Percentiles rank a stretch among this genome's conserved stretches.
Evolutionary conservation across 108 stramenopile genomes (phyloP).

Genomic region (Conticribra guillardii): DNA sequence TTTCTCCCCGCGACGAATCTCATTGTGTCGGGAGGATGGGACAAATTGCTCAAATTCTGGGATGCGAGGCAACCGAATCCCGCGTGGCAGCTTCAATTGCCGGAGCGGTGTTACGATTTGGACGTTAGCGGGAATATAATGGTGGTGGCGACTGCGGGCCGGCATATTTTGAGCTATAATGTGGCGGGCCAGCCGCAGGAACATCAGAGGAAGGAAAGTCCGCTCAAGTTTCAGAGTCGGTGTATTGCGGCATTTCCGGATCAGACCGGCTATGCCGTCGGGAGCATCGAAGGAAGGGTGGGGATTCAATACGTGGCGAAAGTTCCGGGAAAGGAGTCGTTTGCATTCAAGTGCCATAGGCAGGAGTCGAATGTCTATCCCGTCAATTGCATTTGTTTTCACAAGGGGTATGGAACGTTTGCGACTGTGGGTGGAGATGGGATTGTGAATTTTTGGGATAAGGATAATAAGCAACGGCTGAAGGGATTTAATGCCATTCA

Average conservation of each 20-base stretch:
- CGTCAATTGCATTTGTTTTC: conserved; percentile 95
- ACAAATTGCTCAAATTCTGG: conserved; percentile 92
- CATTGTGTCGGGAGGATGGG: conserved; percentile 83
- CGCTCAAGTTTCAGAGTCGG: conserved; percentile 89
- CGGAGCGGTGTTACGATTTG: conserved; percentile 87
- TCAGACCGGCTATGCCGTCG: conserved; percentile 91
- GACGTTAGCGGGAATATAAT: conserved; percentile 81
- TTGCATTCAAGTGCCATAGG: conserved; percentile 98
- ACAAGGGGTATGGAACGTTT: conserved; percentile 87
- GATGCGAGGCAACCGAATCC: conserved; percentile 84
- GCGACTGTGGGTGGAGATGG: conserved; percentile 92
- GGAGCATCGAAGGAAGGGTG: conserved; percentile 96
- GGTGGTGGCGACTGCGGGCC: conserved; percentile 86
- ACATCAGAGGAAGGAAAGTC: conserved; percentile 76
- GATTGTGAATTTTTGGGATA: conserved; percentile 97
- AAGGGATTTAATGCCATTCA: conserved; percentile 78
- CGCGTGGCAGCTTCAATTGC: conserved; percentile 71
- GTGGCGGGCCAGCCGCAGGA: conserved; percentile 74
- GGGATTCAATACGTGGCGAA: conserved; percentile 95
- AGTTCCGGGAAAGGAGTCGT: conserved; percentile 79
- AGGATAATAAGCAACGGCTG: conserved; percentile 90
- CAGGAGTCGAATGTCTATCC: conserved; percentile 73
- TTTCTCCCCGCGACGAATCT: conserved; percentile 67
- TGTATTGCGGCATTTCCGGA: conserved; percentile 90
- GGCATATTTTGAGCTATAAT: conserved; percentile 85